phyloP scores from a whole-genome alignment of 192 early-diverging fungal species.

The Chytriomyces hyalinus region DNA sequence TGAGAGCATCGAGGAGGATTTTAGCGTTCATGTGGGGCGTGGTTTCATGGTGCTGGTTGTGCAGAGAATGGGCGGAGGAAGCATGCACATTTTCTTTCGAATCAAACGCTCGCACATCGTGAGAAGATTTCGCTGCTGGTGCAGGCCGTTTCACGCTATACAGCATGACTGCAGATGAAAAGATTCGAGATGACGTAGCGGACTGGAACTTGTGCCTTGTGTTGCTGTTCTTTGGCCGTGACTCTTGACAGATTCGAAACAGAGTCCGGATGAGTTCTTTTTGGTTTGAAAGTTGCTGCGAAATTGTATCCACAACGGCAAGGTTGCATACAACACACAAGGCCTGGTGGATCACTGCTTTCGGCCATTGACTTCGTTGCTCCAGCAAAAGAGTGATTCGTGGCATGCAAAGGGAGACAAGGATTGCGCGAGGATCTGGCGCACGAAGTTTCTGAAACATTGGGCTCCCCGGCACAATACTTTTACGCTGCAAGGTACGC shows the following conservation, averaged over 20 bases:
- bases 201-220: neutral
- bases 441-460: neutral
- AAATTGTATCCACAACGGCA: constrained; percentile 9
- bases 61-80: neutral
- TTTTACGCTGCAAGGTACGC: neutral
- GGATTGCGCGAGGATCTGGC: neutral
- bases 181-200: neutral
- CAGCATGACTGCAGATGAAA: neutral
- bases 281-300: constrained; percentile 18
- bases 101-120: neutral
- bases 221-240: neutral
- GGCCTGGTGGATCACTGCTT: neutral
- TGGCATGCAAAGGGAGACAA: neutral
- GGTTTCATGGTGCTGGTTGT: neutral
- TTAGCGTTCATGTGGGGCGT: constrained; percentile 4
- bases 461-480: neutral
- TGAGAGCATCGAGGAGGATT: neutral
- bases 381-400: neutral
- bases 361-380: neutral
- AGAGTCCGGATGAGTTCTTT: constrained; percentile 12
- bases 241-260: constrained; percentile 3
- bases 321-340: constrained; percentile 21
- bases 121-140: neutral
- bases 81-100: neutral
- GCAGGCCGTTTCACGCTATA: neutral